Evolutionary conservation across 208 protist genomes (phyloP).

Genomic region (Blechomonas ayalai): DNA sequence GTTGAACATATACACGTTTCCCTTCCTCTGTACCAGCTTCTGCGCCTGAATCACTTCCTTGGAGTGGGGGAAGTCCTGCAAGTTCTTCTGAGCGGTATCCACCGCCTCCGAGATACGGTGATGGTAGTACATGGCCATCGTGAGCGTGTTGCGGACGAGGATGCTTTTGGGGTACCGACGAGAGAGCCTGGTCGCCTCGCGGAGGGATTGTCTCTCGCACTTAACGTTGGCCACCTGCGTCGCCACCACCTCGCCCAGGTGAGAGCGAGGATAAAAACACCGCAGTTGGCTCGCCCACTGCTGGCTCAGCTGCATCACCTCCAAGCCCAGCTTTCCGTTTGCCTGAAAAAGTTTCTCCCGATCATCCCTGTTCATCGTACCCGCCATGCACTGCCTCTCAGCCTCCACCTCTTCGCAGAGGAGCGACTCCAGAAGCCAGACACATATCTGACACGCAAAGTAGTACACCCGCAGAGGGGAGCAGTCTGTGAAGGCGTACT

Average conservation of each 20-base stretch:
- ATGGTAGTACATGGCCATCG: conserved; percentile 49
- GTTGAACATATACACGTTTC: conserved; percentile 54
- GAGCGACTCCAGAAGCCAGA: conserved; percentile 25
- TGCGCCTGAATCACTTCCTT: conserved; percentile 31
- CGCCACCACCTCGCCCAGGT: conserved; percentile 27
- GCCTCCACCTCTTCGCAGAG: conserved; percentile 22
- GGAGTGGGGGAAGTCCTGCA: conserved; percentile 70
- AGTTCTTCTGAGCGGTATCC: conserved; percentile 41
- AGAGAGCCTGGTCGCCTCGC: conserved; percentile 37
- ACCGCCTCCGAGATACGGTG: conserved; percentile 68
- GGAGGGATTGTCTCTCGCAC: conserved; percentile 32
- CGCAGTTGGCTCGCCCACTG: conserved; percentile 39
- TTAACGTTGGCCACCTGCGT: conserved; percentile 20
- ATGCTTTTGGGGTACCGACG: conserved; percentile 52
- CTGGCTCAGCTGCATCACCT: conserved; percentile 32
- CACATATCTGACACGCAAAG: conserved; percentile 38
- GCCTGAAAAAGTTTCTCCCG: conserved; percentile 17
- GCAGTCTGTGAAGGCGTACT: conserved; percentile 70
- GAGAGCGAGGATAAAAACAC: conserved; percentile 48
- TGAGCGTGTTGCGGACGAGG: conserved; percentile 59
- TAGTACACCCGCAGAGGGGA: conserved; percentile 57
- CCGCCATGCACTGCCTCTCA: conserved; percentile 14
- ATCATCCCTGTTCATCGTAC: conserved; percentile 5
- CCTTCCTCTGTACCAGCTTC: conserved; percentile 25
- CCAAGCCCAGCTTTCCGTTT: conserved; percentile 24